These are phyloP conservation scores for Citrus glauca DNA, from an alignment of 345 rosid genomes.

Conservation along the genomic window DNA sequence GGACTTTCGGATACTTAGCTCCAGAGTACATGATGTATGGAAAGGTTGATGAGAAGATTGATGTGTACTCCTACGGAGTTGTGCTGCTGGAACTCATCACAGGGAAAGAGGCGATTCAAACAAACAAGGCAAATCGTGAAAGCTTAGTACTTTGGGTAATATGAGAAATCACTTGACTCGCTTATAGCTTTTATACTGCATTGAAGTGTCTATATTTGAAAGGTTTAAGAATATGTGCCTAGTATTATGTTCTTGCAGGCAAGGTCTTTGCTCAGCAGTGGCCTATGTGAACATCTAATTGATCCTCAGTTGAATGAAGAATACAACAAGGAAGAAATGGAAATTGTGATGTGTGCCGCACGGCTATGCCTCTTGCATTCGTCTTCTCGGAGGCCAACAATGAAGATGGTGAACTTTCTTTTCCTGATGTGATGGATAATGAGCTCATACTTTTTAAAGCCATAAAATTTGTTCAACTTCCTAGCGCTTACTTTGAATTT, in stretches of 20 bases:
- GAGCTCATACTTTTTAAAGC: background rate
- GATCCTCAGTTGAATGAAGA: constrained; percentile 30
- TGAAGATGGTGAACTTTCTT: constrained; percentile 24
- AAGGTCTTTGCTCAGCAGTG: constrained; percentile 25
- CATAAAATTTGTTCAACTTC: too few species aligned
- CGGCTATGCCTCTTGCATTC: constrained; percentile 34
- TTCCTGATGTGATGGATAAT: background rate
- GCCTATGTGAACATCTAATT: constrained; percentile 22
- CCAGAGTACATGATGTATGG: constrained; percentile 44
- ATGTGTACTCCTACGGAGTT: constrained; percentile 44
- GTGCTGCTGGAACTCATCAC: constrained; percentile 47
- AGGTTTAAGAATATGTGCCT: background rate
- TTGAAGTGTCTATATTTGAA: background rate
- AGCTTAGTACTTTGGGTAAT: constrained; percentile 42
- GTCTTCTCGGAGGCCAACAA: constrained; percentile 34
- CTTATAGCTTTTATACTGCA: background rate
- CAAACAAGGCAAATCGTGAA: constrained; percentile 26
- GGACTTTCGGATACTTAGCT: constrained; percentile 38
- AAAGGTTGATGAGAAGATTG: constrained; percentile 41
- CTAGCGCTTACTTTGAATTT: too few species aligned
- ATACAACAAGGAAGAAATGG: constrained; percentile 35
- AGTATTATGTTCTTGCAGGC: constrained; percentile 23
- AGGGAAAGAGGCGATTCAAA: constrained; percentile 34
- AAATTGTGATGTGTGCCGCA: constrained; percentile 26
- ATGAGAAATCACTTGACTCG: background rate